phyloP scores from a whole-genome alignment of 805 yeast genomes.

The Ogataea allantospora region DNA sequence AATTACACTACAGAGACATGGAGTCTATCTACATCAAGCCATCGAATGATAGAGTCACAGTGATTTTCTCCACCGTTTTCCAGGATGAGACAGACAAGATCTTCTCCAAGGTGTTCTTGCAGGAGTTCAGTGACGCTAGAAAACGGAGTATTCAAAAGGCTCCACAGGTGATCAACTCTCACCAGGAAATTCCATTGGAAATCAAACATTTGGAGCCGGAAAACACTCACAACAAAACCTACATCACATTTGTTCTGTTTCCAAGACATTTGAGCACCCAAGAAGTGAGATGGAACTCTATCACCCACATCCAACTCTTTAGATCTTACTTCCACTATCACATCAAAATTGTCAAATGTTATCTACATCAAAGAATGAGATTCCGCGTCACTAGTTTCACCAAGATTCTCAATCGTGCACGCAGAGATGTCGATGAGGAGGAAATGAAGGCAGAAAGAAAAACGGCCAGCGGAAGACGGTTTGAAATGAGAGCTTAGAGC shows the following conservation, averaged over 20 bases:
- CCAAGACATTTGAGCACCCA: constrained; percentile 71
- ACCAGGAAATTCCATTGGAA: constrained; percentile 91
- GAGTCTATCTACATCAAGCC: constrained; percentile 91
- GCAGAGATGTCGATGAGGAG: constrained; percentile 83
- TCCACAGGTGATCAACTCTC: constrained; percentile 93
- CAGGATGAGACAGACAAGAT: constrained; percentile 95
- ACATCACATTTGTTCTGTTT: constrained; percentile 70
- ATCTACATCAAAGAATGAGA: constrained; percentile 98
- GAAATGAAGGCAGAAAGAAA: constrained; percentile 50
- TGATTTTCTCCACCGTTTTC: constrained; percentile 89
- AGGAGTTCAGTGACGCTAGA: constrained; percentile 95
- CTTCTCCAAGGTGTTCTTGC: constrained; percentile 84
- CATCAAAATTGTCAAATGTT: constrained; percentile 97
- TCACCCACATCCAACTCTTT: constrained; percentile 87
- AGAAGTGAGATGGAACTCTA: constrained; percentile 73
- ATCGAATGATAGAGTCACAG: constrained; percentile 93
- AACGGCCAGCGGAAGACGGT: constrained; percentile 72
- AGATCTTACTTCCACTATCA: constrained; percentile 98
- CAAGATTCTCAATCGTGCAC: constrained; percentile 94
- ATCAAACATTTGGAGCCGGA: constrained; percentile 46
- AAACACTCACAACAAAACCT: constrained; percentile 37
- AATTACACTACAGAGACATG: constrained; percentile 84
- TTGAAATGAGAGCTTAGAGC: constrained; percentile 39
- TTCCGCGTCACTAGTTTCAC: constrained; percentile 90
- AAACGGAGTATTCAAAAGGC: constrained; percentile 95